phyloP scores from a whole-genome alignment of 176 grass and related monocot species.

The Oryza brachyantha region DNA sequence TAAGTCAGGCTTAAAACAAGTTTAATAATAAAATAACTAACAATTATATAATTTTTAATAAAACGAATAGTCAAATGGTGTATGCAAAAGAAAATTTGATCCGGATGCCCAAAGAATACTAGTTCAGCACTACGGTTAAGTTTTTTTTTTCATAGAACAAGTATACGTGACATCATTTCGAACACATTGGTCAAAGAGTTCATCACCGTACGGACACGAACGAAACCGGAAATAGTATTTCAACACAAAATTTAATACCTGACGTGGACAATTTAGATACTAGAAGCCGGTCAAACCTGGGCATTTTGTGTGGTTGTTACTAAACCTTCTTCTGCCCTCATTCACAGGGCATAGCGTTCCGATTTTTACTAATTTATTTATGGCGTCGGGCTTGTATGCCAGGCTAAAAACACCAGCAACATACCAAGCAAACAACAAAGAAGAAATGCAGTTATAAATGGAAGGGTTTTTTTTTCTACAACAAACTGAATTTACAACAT shows the following conservation, averaged over 20 bases:
- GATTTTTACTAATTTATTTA: background rate
- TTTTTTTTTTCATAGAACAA: too few species aligned
- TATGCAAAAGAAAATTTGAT: too few species aligned
- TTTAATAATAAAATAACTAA: too few species aligned
- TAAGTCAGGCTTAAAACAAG: too few species aligned
- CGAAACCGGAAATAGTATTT: background rate
- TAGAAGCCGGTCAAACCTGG: background rate
- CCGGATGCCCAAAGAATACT: too few species aligned
- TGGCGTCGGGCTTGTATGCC: background rate
- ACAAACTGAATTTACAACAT: slow-evolving; percentile 20
- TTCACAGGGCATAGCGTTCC: background rate
- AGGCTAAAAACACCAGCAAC: background rate
- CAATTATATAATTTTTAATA: too few species aligned
- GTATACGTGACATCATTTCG: too few species aligned
- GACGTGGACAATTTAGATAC: too few species aligned
- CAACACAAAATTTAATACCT: background rate
- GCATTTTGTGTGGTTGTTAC: background rate
- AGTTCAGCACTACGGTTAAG: too few species aligned
- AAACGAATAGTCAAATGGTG: too few species aligned
- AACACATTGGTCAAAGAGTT: too few species aligned
- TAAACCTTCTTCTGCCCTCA: background rate
- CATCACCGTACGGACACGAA: too few species aligned
- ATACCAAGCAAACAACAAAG: background rate
- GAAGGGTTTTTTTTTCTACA: background rate
- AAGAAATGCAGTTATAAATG: background rate